Evolutionary conservation across 441 rosid species (phyloP).

Genomic region (Populus hybrid): DNA sequence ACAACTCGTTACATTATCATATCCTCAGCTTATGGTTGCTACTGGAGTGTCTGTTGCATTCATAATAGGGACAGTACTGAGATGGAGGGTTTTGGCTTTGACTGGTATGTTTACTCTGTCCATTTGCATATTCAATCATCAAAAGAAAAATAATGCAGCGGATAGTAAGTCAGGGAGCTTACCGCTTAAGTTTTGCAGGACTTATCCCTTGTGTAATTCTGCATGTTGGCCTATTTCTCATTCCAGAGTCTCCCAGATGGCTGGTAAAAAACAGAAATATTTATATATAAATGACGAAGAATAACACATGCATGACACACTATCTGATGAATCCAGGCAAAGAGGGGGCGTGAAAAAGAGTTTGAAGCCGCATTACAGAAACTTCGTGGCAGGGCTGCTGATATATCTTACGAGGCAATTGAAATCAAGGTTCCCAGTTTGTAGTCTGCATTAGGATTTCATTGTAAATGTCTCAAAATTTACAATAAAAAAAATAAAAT

Average conservation of each 20-base stretch:
- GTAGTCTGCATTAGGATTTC: neutral
- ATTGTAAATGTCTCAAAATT: neutral
- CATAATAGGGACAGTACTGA: constrained; percentile 52
- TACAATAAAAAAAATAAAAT: neutral
- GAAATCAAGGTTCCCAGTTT: constrained; percentile 32
- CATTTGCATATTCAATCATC: no score
- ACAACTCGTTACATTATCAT: no score
- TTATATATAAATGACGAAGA: constrained; percentile 21
- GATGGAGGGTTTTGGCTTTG: constrained; percentile 61
- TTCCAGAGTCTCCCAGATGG: constrained; percentile 95
- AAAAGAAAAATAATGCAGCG: no score
- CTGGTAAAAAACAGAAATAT: constrained; percentile 37
- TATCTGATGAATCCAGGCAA: constrained; percentile 45
- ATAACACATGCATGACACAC: neutral
- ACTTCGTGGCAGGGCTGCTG: constrained; percentile 64
- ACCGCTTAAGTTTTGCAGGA: constrained; percentile 33
- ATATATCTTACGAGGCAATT: constrained; percentile 51
- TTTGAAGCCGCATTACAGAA: constrained; percentile 54
- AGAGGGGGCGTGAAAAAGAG: constrained; percentile 50
- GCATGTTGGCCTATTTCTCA: constrained; percentile 51
- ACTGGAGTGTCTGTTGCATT: constrained; percentile 56
- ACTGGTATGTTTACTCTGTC: constrained; percentile 28
- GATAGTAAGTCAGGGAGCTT: constrained; percentile 5
- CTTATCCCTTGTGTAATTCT: constrained; percentile 54
- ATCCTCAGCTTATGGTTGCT: constrained; percentile 44